Evolutionary conservation across 2,329 filamentous ascomycete genomes (phyloP), one percentile per base, ranked within the genome.

Genomic region (Fusarium sp.): DNA sequence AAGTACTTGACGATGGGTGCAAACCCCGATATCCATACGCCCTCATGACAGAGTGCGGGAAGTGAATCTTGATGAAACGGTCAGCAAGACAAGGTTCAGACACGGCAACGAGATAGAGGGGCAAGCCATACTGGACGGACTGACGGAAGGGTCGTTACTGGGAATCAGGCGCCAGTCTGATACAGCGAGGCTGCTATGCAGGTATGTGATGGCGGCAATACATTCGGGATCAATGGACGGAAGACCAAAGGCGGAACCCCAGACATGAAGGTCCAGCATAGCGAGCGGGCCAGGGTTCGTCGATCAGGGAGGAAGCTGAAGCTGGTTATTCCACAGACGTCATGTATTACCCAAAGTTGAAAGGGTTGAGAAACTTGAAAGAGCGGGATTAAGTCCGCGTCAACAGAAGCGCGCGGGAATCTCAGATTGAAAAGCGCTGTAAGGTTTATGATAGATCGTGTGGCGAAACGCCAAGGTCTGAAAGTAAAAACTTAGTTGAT

Each of bases 201-300:
- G 84, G 77, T 94, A 94, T 53, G 92, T 89, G 70, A 97, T 89
- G 43, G 91, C 85, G 28, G 94, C 94, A 63, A 97, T 87, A 76
- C 94, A 98, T 82, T 97, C 92, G 45, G 95, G 85, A 75, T 98
- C 94, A 74, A 98, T 91, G 43, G 96, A 98, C 15, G 95, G 90
- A 44, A 97, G 87, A 40, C 89, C 90, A 78, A 97, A 97, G 40
- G 92, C 94, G 55, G 93, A 90, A 49, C 94, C 94, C 91, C 94
- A 97, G 75, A 97, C 87, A 80, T 97, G 92, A 62, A 99, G 87
- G 80, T 95, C 88, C 49, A 81, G 67, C 79, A 80, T 81, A 49
- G 46, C 56, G 45, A 50, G 46, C 56, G 45, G 57, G 40, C 41
- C 35, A 57, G 62, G 35, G 60, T 43, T 26, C 17, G 46, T 39